phyloP scores from a whole-genome alignment of 306 rosid genomes.

The Prunus kanzakura region DNA sequence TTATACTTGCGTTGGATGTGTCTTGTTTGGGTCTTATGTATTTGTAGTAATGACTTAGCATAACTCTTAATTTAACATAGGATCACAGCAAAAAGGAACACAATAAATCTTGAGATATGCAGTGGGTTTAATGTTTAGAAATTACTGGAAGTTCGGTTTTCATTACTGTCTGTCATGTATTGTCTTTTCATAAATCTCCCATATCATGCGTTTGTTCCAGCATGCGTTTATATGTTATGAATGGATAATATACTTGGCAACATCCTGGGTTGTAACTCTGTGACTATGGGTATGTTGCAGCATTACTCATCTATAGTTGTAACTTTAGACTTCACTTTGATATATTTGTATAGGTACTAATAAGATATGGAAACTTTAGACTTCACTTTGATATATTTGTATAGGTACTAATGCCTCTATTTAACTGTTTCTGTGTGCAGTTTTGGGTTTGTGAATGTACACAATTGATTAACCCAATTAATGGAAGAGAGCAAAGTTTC shows the following conservation, averaged over 20 bases:
- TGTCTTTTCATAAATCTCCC: neutral
- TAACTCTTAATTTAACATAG: too few species aligned
- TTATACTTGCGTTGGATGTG: neutral
- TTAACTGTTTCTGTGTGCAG: too few species aligned
- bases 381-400: too few species aligned
- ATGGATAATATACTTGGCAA: neutral
- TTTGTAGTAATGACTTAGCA: neutral
- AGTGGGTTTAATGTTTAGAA: neutral
- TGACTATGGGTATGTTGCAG: neutral
- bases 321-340: neutral
- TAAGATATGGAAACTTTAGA: too few species aligned
- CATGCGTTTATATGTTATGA: neutral
- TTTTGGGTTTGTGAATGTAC: too few species aligned
- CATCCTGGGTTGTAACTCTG: neutral
- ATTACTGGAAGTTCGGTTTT: neutral
- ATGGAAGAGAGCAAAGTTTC: too few species aligned
- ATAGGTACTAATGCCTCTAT: too few species aligned
- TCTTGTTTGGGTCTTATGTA: neutral
- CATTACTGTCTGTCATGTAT: neutral
- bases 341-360: slow-evolving; percentile 52
- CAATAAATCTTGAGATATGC: neutral
- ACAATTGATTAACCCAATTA: too few species aligned
- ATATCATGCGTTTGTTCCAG: neutral
- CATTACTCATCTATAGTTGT: neutral
- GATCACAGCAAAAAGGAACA: too few species aligned